Conservation (phyloP, 352 stramenopile species). For the Pilasporangium apinafurcum region DNA sequence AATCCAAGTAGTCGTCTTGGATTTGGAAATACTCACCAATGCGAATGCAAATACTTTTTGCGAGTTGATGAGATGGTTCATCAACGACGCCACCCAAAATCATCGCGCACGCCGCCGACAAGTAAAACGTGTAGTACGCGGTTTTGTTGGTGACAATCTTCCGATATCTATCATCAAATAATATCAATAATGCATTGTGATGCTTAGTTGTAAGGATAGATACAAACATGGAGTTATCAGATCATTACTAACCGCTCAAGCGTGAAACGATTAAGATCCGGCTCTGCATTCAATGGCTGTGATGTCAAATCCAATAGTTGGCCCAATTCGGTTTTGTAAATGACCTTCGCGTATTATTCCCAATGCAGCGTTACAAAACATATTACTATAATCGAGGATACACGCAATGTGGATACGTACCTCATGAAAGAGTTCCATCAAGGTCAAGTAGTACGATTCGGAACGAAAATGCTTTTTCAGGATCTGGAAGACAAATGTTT, state of each 20-base stretch:
- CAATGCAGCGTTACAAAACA: no score
- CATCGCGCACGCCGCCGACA: conserved; percentile 92
- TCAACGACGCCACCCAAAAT: conserved; percentile 79
- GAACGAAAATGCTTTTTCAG: conserved; percentile 85
- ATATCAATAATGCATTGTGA: background rate
- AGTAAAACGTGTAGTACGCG: conserved; percentile 99
- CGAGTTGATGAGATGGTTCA: conserved; percentile 65
- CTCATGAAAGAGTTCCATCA: conserved; percentile 96
- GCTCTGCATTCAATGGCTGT: conserved; percentile 71
- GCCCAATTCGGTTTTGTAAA: conserved; percentile 96
- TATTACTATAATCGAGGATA: no score
- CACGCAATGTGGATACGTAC: conserved; percentile 16
- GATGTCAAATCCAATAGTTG: conserved; percentile 91
- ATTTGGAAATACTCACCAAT: conserved; percentile 99
- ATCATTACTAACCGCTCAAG: conserved; percentile 80
- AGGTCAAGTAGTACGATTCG: conserved; percentile 85
- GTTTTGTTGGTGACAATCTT: conserved; percentile 99
- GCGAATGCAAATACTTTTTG: conserved; percentile 92
- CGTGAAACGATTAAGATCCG: conserved; percentile 92
- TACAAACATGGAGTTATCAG: background rate
- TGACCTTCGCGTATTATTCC: no score
- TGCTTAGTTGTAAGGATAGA: conserved; percentile 1
- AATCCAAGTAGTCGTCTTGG: conserved; percentile 99
- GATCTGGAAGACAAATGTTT: conserved; percentile 90
- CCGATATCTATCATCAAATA: conserved; percentile 34